Percentiles rank a stretch among this genome's conserved stretches.
Evolutionary conservation across 306 rosid species (phyloP).

Genomic region (Cicer chorassanicum): DNA sequence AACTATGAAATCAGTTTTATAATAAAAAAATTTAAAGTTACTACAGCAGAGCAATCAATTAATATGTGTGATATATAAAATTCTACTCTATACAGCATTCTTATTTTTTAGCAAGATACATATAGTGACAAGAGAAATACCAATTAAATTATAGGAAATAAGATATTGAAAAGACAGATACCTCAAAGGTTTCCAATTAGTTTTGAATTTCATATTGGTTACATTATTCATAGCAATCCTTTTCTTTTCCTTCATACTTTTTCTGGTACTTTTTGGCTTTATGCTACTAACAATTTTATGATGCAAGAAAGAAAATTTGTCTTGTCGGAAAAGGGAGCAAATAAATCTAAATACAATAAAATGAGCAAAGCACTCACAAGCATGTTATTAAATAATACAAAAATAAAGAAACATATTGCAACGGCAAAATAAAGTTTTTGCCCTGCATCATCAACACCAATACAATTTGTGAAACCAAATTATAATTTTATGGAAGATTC

Average conservation of each 20-base stretch:
- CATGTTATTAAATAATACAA: background rate
- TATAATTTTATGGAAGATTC: conserved; percentile 7
- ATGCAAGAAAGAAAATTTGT: background rate
- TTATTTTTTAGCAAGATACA: conserved; percentile 3
- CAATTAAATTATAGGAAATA: background rate
- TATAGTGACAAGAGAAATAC: background rate
- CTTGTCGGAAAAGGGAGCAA: background rate
- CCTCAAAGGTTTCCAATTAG: background rate
- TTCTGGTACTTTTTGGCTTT: background rate
- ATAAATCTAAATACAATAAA: background rate
- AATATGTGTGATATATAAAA: conserved; percentile 4
- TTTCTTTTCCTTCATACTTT: background rate
- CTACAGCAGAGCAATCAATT: background rate
- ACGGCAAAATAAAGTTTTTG: background rate
- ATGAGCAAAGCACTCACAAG: background rate
- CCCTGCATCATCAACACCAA: conserved; percentile 21
- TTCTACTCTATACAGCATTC: background rate
- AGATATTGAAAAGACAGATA: background rate
- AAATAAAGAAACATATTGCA: conserved; percentile 5
- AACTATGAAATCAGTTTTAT: background rate
- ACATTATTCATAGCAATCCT: background rate
- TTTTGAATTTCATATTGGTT: background rate
- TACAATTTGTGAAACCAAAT: conserved; percentile 5
- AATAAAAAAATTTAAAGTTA: background rate
- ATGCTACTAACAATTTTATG: background rate